Percentiles rank a stretch among this genome's conserved stretches.
Evolutionary conservation across 2,329 filamentous ascomycete species (phyloP).

Genomic region (Xenoacremonium recifei): DNA sequence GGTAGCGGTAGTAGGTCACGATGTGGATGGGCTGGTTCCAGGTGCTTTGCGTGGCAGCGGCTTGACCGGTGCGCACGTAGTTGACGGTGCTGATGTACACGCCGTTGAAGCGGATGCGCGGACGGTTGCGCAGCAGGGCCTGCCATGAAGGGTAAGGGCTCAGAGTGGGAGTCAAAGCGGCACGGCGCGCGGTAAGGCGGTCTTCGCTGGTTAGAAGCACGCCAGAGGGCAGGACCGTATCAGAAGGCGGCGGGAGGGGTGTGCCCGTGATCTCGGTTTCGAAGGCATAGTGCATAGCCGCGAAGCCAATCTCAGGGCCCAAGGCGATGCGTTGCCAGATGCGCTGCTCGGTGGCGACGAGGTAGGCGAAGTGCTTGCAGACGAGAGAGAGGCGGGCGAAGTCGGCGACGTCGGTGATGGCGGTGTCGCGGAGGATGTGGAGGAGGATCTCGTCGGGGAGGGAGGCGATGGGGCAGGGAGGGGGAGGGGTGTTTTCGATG

Average conservation of each 20-base stretch:
- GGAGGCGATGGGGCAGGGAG: constrained; percentile 74
- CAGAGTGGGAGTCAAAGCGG: constrained; percentile 39
- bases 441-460: constrained; percentile 83
- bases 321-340: constrained; percentile 81
- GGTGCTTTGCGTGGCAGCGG: constrained; percentile 66
- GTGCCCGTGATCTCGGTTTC: constrained; percentile 59
- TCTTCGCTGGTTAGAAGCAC: constrained; percentile 36
- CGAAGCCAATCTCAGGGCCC: constrained; percentile 72
- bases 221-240: constrained; percentile 29
- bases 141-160: constrained; percentile 59
- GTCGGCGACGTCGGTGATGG: constrained; percentile 70
- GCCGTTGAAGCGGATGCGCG: constrained; percentile 89
- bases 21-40: constrained; percentile 88
- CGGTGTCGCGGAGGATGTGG: constrained; percentile 73
- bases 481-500: constrained; percentile 69
- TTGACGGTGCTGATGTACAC: constrained; percentile 97
- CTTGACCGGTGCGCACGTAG: constrained; percentile 81
- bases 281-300: constrained; percentile 79
- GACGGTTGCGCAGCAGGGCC: constrained; percentile 75
- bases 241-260: constrained; percentile 38
- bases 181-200: constrained; percentile 29
- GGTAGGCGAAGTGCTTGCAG: constrained; percentile 83
- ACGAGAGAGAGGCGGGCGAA: constrained; percentile 76
- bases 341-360: constrained; percentile 78
- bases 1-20: constrained; percentile 96